Base-by-base conservation (phyloP, 2,329 filamentous ascomycete genomes). In the Penicillium brevicompactum region DNA sequence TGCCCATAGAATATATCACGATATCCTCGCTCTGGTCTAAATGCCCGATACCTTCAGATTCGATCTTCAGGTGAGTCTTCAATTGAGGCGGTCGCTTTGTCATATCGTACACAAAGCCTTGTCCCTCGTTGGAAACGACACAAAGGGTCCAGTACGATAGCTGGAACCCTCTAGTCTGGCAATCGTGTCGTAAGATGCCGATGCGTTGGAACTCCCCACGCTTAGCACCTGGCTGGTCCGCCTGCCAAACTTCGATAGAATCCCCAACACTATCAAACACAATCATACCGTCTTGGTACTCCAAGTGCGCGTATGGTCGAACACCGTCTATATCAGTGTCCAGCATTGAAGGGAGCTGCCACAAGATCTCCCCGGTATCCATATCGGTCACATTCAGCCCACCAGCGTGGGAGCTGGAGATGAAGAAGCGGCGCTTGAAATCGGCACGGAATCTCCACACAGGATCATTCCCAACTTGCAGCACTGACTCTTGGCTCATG, bases 361-460 rank as follows among this genome's bases (percentile, higher is more conserved):
- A 80, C 5, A 80, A 62, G 14, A 73, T 62, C 4, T 58, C 55
- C 10, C 76, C 77, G 14, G 71, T 70, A 44, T 80, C 77, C 74
- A 80, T 79, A 57, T 78, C 76, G 5, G 74, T 78, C 40, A 80
- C 77, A 49, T 74, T 72, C 37, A 80, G 53, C 1, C 77, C 78
- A n/a, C 77, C 78, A 13, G 66, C 65, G 41, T 79, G 76, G 3
- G 74, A 76, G 0, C 77, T 80, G 3, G 77, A 79, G 7, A 80
- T 54, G 42, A 80, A 71, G 55, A 79, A 73, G 0, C 78, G 72
- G 31, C 77, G 74, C 58, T 77, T 74, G 61, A 80, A 79, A 56
- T 80, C 78, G 1, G 76, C 70, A 3, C 72, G 70, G 59, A 80
- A 80, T 1, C 77, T 71, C 78, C 78, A 80, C 32, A 80, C 68